Evolutionary conservation across 805 yeast genomes (phyloP).

Genomic region (Kuraishia molischiana): DNA sequence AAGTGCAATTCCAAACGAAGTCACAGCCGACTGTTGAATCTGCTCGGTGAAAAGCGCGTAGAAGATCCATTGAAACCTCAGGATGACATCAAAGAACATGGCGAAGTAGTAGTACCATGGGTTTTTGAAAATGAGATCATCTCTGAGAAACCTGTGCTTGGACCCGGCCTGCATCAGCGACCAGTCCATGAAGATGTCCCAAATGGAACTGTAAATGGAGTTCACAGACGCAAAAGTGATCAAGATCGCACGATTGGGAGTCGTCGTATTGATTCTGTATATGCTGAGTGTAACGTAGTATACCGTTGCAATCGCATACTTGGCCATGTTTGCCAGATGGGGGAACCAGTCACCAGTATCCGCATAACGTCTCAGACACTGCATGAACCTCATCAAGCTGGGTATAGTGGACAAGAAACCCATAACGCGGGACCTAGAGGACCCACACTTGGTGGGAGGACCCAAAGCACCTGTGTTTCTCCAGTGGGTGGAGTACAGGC

Average conservation of each 20-base stretch:
- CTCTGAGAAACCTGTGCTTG: constrained; percentile 50
- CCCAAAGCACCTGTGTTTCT: constrained; percentile 30
- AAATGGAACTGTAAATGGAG: constrained; percentile 55
- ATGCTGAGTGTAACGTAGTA: constrained; percentile 69
- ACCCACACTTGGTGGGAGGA: constrained; percentile 51
- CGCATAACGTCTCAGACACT: constrained; percentile 82
- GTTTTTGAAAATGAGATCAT: constrained; percentile 53
- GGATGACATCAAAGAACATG: constrained; percentile 58
- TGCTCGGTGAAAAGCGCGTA: constrained; percentile 71
- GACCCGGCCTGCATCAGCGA: constrained; percentile 66
- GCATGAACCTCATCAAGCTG: constrained; percentile 81
- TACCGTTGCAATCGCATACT: constrained; percentile 57
- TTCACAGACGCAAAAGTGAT: constrained; percentile 69
- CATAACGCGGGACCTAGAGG: constrained; percentile 61
- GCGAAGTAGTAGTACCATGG: constrained; percentile 65
- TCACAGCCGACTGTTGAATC: constrained; percentile 79
- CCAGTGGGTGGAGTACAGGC: constrained; percentile 74
- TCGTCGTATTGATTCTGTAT: constrained; percentile 53
- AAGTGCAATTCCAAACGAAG: constrained; percentile 74
- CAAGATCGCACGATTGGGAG: constrained; percentile 42
- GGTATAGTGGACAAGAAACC: constrained; percentile 85
- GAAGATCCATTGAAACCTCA: constrained; percentile 89
- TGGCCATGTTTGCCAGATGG: constrained; percentile 80
- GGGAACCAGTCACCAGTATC: constrained; percentile 97
- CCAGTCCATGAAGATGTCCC: constrained; percentile 98